Evolutionary conservation across 345 rosid species (phyloP).

Genomic region (Hypericum androsaemum): DNA sequence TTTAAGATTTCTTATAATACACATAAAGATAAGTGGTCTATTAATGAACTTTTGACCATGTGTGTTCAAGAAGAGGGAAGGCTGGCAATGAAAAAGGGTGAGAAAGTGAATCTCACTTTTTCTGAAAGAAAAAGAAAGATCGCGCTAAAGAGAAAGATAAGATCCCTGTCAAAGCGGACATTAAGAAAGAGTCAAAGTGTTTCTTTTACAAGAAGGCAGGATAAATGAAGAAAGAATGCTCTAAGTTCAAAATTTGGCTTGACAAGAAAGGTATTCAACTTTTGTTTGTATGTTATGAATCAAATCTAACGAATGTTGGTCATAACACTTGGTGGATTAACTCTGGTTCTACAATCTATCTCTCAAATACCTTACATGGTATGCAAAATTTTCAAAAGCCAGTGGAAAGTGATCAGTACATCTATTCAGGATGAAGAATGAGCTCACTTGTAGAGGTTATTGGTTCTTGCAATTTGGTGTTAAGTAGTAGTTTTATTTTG

Average conservation of each 20-base stretch:
- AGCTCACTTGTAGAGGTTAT: background rate
- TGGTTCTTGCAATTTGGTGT: background rate
- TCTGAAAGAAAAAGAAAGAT: background rate
- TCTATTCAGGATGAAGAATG: background rate
- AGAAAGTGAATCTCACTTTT: background rate
- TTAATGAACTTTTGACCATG: too few relatives aligned
- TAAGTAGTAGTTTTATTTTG: conserved; percentile 3
- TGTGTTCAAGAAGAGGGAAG: too few relatives aligned
- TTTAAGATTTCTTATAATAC: too few relatives aligned
- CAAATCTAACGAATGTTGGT: background rate
- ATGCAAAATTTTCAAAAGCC: background rate
- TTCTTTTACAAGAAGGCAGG: too few relatives aligned
- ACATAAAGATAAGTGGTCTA: too few relatives aligned
- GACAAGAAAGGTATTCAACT: too few relatives aligned
- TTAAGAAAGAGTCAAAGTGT: too few relatives aligned
- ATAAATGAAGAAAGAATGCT: too few relatives aligned
- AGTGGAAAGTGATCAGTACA: background rate
- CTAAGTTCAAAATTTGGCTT: too few relatives aligned
- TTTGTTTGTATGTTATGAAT: too few relatives aligned
- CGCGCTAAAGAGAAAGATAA: background rate
- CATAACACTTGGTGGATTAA: conserved; percentile 9
- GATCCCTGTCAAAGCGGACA: too few relatives aligned
- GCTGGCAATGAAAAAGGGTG: background rate
- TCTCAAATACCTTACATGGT: conserved; percentile 1
- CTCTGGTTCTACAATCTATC: too few relatives aligned